Conservation (phyloP, 345 rosid species). For the Brassica carinata region DNA sequence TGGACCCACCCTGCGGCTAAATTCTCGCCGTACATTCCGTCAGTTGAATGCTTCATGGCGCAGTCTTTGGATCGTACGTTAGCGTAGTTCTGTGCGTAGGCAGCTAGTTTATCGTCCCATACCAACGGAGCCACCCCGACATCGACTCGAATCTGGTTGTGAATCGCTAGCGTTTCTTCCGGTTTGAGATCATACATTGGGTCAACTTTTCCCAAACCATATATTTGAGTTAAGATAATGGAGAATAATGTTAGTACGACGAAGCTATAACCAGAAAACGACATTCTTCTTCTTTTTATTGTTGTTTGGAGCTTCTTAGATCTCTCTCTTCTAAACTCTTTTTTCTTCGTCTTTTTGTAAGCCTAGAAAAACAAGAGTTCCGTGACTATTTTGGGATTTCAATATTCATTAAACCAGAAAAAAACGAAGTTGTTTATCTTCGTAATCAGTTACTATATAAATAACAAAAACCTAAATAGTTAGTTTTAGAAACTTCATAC, state of each 20-base stretch:
- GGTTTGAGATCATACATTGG: slow-evolving; percentile 42
- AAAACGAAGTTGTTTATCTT: background rate
- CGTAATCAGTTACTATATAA: background rate
- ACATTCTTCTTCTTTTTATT: slow-evolving; percentile 17
- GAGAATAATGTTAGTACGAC: slow-evolving; percentile 9
- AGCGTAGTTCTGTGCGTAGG: slow-evolving; percentile 47
- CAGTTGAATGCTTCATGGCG: slow-evolving; percentile 45
- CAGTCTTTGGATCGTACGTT: slow-evolving; percentile 23
- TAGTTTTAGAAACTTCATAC: background rate
- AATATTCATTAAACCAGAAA: background rate
- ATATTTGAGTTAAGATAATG: slow-evolving; percentile 12
- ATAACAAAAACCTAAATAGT: background rate
- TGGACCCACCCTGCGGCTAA: slow-evolving; percentile 46
- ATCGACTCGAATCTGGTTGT: slow-evolving; percentile 47
- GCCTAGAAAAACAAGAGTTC: slow-evolving; percentile 3
- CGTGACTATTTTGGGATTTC: slow-evolving; percentile 28
- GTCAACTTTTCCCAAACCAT: slow-evolving; percentile 20
- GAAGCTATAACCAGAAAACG: slow-evolving; percentile 18
- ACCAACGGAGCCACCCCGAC: slow-evolving; percentile 50
- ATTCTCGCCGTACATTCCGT: slow-evolving; percentile 58
- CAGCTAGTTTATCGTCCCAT: slow-evolving; percentile 50
- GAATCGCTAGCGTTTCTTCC: slow-evolving; percentile 41
- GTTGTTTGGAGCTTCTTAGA: background rate
- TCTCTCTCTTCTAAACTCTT: background rate
- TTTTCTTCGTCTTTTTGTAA: background rate